phyloP scores from a whole-genome alignment of 257 asterid genomes.

The Solanum dulcamara region DNA sequence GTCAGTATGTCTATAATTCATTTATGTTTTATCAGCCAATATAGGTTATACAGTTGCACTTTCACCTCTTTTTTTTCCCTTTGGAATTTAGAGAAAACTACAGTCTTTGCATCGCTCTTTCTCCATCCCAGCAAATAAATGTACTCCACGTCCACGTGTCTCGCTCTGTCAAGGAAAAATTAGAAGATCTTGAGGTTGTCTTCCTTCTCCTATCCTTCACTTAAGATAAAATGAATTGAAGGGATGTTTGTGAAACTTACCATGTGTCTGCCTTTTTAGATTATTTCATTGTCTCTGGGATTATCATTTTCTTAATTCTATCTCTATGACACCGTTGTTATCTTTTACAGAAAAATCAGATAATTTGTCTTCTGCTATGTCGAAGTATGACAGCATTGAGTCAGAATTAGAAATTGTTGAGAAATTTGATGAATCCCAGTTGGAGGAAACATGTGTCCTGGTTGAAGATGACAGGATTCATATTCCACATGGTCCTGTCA shows the following conservation, averaged over 20 bases:
- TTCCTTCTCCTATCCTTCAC: background rate
- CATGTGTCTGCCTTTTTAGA: background rate
- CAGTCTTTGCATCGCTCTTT: background rate
- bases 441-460: slow-evolving; percentile 56
- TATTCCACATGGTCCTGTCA: slow-evolving; percentile 15
- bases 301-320: background rate
- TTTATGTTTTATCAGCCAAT: background rate
- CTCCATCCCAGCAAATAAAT: background rate
- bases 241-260: background rate
- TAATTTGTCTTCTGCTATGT: slow-evolving; percentile 18
- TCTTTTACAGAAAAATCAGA: slow-evolving; percentile 17
- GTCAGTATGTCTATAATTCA: background rate
- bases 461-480: slow-evolving; percentile 38
- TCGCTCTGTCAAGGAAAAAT: background rate
- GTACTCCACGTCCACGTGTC: background rate
- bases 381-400: slow-evolving; percentile 12
- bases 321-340: background rate
- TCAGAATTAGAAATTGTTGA: slow-evolving; percentile 11
- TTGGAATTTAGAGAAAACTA: background rate
- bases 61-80: background rate
- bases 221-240: background rate
- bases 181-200: background rate
- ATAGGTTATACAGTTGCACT: background rate
- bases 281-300: background rate
- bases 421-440: slow-evolving; percentile 15